Evolutionary conservation across 352 stramenopile species (phyloP), one percentile per base, ranked within the genome.

Genomic region (Phytophthora cactorum): DNA sequence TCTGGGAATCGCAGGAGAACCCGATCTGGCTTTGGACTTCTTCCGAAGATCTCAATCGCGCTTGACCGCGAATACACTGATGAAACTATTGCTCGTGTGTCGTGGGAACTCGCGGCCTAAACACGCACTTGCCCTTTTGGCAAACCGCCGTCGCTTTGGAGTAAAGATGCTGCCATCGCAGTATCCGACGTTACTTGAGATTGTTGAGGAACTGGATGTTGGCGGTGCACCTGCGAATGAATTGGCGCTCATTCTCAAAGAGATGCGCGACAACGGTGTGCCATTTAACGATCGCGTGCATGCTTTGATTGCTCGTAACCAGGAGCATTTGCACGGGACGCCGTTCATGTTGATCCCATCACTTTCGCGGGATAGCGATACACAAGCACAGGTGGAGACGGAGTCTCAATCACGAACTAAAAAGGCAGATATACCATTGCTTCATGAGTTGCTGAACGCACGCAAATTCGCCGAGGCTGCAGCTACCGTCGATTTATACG

Each of bases 1-100:
- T 53, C 51, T 90, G 12, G 82, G 82, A 0, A 70, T 73, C 31
- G 66, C 82, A 9, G 57, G 64, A 6, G 57, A 69, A 5, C 62
- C 78, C 0, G 71, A 88, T 32, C 59, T 68, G 4, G 79, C 82
- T n/a, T 90, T 90, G 52, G 72, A 84, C n/a, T 89, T 90, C 58
- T 90, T 89, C 44, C 58, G 68, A 17, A 68, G 77, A 46, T 74
- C 82, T 8, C 59, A 75, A 39, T 79, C 78, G 4, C 66, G 77
- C n/a, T 72, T 90, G 56, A 74, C 68, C 2, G 39, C 70, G 7
- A 68, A 80, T 25, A 88, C 79, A 50, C 45, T 88, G 17, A 63
- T 84, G 60, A 74, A 75, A 44, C 59, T 90, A 28, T 64, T 90
- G 43, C 36, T 70, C n/a, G 77, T 86, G 15, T 90, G 79, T 43